Base-by-base conservation (phyloP, 148 eudicot species). In the Camellia sinensis region DNA sequence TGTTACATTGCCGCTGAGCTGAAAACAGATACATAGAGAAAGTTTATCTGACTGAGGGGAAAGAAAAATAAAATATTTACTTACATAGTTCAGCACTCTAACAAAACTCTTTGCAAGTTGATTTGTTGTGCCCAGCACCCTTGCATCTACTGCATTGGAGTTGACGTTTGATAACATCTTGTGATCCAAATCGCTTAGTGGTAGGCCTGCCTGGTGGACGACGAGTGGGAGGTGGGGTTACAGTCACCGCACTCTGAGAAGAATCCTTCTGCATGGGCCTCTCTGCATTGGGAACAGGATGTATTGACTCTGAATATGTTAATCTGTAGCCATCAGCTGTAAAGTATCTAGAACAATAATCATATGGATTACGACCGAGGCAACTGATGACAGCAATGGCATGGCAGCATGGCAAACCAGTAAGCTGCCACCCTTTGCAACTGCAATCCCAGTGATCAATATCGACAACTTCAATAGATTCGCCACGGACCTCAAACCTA, bases 401-500 rank as follows among this genome's bases (percentile, higher is more conserved):
- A 79, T 95, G 98, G 82, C 91, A 90, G 79, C 98, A 95, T 81
- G 98, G 98, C 69, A 95, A 64, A 14, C 98, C 98, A n/a, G 85
- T 85, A 57, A 93, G 83, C 85, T 92, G 94, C 98, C 97, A 95
- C 13, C 83, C 89, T 87, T 83, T 93, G 84, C 97, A 95, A 67
- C 92, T 91, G 83, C 98, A 95, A 64, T 84, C 90, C 86, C 86
- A 90, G 14, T 76, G 85, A 77, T 92, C 93, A 50, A 93, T 79
- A 72, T 95, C 93, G 22, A 93, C 96, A 48, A 86, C 78, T 86
- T 95, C 98, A 19, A 83, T 72, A 4, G 93, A 79, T 57, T 93
- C 97, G 41, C 97, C 97, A 53, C 91, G 93, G 15, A 95, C 94
- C 83, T 95, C 97, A 80, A 89, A 90, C 61, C 81, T 91, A 79